phyloP scores from a whole-genome alignment of 148 eudicot genomes.

The Dianthus caryophyllus region DNA sequence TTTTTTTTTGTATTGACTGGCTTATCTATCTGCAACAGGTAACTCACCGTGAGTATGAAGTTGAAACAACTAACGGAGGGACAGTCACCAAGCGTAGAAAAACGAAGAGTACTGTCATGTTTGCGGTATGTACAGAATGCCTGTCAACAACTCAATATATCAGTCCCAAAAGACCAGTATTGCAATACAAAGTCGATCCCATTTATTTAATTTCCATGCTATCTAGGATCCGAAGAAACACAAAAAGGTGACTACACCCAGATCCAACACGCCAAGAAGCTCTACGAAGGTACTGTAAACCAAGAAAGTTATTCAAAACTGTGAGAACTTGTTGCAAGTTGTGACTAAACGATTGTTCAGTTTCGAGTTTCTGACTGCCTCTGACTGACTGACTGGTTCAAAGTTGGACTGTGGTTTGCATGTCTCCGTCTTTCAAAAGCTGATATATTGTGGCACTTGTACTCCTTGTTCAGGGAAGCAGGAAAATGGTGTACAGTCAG shows the following conservation, averaged over 20 bases:
- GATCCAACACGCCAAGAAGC: conserved; percentile 49
- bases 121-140: conserved; percentile 48
- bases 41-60: conserved; percentile 88
- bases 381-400: background rate
- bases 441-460: background rate
- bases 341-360: background rate
- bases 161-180: background rate
- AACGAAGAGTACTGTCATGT: conserved; percentile 91
- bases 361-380: background rate
- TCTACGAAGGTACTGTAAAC: conserved; percentile 44
- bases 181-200: conserved; percentile 1
- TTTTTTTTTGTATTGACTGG: conserved; percentile 8
- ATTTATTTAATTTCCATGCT: conserved; percentile 8
- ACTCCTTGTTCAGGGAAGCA: conserved; percentile 45
- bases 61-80: conserved; percentile 81
- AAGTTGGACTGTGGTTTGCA: background rate
- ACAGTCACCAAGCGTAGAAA: conserved; percentile 76
- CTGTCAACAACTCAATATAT: conserved; percentile 6
- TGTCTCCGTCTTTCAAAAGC: conserved; percentile 4
- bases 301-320: background rate
- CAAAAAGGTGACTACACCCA: conserved; percentile 61
- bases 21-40: conserved; percentile 41
- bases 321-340: background rate
- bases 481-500: conserved; percentile 36
- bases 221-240: conserved; percentile 70